Evolutionary conservation across 768 basidiomycete genomes (phyloP), one percentile per base, ranked within the genome.

Genomic region (Rhodocollybia butyracea): DNA sequence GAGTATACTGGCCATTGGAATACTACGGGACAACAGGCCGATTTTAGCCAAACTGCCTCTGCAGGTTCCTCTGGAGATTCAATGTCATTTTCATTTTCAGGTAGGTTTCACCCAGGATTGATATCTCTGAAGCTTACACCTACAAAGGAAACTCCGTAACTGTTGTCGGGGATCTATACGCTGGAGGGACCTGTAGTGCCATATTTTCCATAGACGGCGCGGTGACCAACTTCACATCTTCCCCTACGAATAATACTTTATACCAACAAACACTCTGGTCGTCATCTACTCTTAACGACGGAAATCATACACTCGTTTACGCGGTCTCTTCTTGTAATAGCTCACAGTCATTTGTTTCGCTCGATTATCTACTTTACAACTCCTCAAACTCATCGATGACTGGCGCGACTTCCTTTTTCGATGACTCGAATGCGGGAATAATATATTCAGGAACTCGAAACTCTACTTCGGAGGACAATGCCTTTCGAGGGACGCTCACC

Each of bases 341-440:
- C 43, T 30, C 57, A 8, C 10, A 57, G 15, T 57, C 59, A 12
- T 50, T 58, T 47, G 30, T 62, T 29, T 66, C 59, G 60, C 42
- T 66, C 15, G 65, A 66, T 41, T 66, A 66, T 51, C 34, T 66
- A 21, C 58, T 66, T 7, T 66, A 66, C 43, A 47, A 54, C 24
- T 58, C 65, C 3, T 61, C 65, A 3, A n/a, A 39, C 19, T 55
- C 59, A 2, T 58, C 59, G 2, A 53, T 58, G 12, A 54, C 54
- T 36, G 60, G 57, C 6, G 41, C 61, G 27, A 42, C 59, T 15
- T 63, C 57, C 24, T 64, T 64, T 29, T 39, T 64, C 12, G 65
- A 66, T 47, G 65, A 66, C 30, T 53, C 17, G 13, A 59, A 63
- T 43, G 43, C 59, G 6, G 52, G 47, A 2, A 38, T 66, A 13